Conservation (phyloP, 345 rosid species). For the Physaria fendleri region DNA sequence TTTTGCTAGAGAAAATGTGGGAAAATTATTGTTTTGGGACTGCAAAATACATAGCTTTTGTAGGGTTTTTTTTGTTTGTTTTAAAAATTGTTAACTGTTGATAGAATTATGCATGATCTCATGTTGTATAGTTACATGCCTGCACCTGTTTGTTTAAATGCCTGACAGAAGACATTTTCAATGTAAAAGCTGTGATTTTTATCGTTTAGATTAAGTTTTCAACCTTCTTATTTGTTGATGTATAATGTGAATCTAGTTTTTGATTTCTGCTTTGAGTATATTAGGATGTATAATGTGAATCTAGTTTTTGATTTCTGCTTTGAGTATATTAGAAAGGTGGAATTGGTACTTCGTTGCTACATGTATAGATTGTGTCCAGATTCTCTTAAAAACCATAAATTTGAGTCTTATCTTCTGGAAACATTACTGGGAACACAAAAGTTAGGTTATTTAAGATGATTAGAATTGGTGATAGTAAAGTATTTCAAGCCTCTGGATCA, state of each 20-base stretch:
- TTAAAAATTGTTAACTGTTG: neutral
- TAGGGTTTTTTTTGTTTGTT: neutral
- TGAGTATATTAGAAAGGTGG: neutral
- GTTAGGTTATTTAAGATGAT: neutral
- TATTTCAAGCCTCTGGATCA: neutral
- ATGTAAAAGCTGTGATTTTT: neutral
- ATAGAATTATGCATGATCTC: neutral
- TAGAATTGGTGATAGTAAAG: neutral
- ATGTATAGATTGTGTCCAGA: slow-evolving; percentile 3
- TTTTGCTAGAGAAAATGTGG: neutral
- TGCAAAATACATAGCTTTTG: neutral
- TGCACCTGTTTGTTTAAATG: slow-evolving; percentile 9
- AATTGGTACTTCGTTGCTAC: neutral
- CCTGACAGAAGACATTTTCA: neutral
- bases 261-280: neutral
- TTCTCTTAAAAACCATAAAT: neutral
- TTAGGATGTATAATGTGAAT: neutral
- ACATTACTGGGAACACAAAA: neutral
- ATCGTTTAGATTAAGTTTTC: neutral
- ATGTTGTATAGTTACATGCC: neutral
- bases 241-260: neutral
- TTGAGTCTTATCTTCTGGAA: neutral
- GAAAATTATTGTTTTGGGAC: neutral
- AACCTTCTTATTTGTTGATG: neutral
- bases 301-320: neutral